These are phyloP conservation scores for Prunus armeniaca DNA, from an alignment of 306 rosid genomes.

Conservation along the genomic window DNA sequence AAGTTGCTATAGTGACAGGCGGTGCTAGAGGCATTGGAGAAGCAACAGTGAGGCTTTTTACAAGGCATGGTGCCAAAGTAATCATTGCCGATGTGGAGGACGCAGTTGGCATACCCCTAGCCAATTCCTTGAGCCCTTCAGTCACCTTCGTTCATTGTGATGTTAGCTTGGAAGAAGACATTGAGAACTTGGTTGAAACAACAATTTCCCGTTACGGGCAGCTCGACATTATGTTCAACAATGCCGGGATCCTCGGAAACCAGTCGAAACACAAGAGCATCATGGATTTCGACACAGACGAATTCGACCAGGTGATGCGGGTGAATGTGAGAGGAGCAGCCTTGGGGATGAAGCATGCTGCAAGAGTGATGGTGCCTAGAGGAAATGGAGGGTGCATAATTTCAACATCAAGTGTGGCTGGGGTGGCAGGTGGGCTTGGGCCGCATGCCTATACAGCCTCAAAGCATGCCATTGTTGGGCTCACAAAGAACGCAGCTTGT, in stretches of 20 bases:
- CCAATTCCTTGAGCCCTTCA: constrained; percentile 51
- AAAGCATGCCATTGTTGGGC: constrained; percentile 87
- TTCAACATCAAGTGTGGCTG: constrained; percentile 75
- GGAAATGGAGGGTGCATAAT: constrained; percentile 58
- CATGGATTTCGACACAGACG: constrained; percentile 54
- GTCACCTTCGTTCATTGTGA: constrained; percentile 63
- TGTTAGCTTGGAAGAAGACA: constrained; percentile 65
- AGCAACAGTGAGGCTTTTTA: constrained; percentile 64
- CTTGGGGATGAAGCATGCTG: constrained; percentile 83
- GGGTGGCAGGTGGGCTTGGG: constrained; percentile 75
- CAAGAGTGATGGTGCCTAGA: constrained; percentile 73
- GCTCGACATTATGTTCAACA: constrained; percentile 83
- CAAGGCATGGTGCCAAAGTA: constrained; percentile 76
- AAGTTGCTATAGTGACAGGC: constrained; percentile 77
- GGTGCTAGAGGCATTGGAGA: constrained; percentile 90
- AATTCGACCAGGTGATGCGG: constrained; percentile 67
- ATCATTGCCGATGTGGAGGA: constrained; percentile 77
- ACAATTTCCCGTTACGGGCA: constrained; percentile 55
- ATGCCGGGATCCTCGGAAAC: constrained; percentile 75
- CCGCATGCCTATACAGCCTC: constrained; percentile 92
- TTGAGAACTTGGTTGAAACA: constrained; percentile 42
- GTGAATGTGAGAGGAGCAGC: constrained; percentile 86
- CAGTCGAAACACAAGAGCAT: constrained; percentile 75
- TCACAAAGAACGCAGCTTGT: constrained; percentile 77
- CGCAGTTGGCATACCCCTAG: constrained; percentile 43